Conservation (phyloP, 371 early-diverging fungal genomes). For the Apophysomyces trapeziformis region DNA sequence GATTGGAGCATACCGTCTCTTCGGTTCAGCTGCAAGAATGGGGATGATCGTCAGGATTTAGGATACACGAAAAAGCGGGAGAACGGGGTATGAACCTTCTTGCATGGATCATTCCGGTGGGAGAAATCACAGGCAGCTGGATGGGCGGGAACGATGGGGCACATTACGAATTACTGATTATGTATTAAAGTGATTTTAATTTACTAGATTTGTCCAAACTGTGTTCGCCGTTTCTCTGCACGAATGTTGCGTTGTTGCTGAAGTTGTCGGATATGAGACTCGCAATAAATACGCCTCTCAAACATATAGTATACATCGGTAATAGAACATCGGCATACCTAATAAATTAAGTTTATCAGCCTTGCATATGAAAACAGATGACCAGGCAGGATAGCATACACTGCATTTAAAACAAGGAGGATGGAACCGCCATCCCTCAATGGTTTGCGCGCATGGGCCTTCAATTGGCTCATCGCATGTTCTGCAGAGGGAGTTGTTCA, state of each 20-base stretch:
- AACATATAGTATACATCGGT: constrained; percentile 75
- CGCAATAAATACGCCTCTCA: constrained; percentile 69
- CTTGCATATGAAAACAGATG: neutral
- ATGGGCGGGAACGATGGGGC: neutral
- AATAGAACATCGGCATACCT: constrained; percentile 59
- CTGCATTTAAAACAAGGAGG: constrained; percentile 50
- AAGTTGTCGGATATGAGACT: constrained; percentile 64
- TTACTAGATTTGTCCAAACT: constrained; percentile 31
- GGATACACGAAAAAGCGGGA: constrained; percentile 4
- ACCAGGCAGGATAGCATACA: constrained; percentile 21
- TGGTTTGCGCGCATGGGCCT: constrained; percentile 82
- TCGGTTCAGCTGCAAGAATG: neutral
- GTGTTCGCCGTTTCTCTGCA: constrained; percentile 67
- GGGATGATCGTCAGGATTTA: constrained; percentile 4
- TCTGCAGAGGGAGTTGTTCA: constrained; percentile 81
- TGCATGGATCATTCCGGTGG: constrained; percentile 3
- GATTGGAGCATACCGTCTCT: neutral
- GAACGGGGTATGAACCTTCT: neutral
- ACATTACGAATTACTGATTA: constrained; percentile 4
- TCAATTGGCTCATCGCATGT: constrained; percentile 82
- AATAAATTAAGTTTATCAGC: constrained; percentile 19
- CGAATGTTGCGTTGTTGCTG: constrained; percentile 57
- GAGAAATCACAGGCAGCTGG: neutral
- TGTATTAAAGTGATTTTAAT: neutral
- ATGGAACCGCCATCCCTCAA: constrained; percentile 65